Base-by-base conservation (phyloP, 1,284 basidiomycete species). In the Cryptococcus neoformans region DNA sequence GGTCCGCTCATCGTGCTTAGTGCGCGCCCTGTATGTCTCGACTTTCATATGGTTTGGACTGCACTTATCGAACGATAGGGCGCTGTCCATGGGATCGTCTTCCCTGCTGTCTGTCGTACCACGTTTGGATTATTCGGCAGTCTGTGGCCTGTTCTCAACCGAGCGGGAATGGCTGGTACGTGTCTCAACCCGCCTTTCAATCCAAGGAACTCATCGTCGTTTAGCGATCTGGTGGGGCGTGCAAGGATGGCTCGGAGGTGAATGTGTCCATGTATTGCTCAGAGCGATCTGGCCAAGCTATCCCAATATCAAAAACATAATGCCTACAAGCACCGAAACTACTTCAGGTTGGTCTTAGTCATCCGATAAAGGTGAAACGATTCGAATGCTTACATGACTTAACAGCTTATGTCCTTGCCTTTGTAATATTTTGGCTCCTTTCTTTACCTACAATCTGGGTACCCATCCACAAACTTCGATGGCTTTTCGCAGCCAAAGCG, bases 401-500 rank as follows among this genome's bases (percentile, higher is more conserved):
- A 28, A 9, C 52, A 59, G 72, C 70, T 36, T 72, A 70, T 59
- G 54, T 73, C 65, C 78, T 92, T 75, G 85, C 84, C 62, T 94
- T 93, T 82, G 87, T 92, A 80, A 79, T 94, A 60, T 94, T 92
- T 80, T 91, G 88, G 84, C 77, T 91, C 44, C 81, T 91, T 54
- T 88, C 85, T 38, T 80, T 92, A 10, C 87, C 89, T 4, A 84
- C 86, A 34, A 87, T 91, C 61, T 89, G 85, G 84, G 86, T 90
- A 57, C 87, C 87, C 4, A 85, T 90, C 45, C 87, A 90, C 79
- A 83, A 87, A 72, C 86, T 92, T 62, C 84, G 87, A 42, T 87
- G 90, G 73, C 81, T 92, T 49, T 93, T 94, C 80, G 87, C 87
- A 14, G 70, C 87, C 62, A 92, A 92, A 75, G 85, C 87, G 1